A percentile compares a stretch with the other conserved stretches of the same genome.
Conservation (phyloP, 257 asterid genomes). For the Linaria vulgaris region DNA sequence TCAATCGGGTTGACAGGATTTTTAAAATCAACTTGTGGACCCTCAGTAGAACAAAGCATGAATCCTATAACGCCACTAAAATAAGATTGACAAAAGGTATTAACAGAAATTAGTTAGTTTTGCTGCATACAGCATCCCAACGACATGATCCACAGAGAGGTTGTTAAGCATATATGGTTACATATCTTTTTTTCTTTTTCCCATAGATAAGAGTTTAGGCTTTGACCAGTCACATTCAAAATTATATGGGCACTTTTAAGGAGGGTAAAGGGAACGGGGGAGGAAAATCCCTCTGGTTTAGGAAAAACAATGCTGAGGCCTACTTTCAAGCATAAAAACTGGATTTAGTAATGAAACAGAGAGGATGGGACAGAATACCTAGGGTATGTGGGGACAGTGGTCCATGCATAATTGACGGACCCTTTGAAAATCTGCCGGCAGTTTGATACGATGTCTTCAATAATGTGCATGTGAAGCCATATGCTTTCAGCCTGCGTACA, state of each 20-base stretch:
- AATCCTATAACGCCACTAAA: conserved; percentile 41
- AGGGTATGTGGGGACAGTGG: conserved; percentile 96
- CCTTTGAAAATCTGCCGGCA: conserved; percentile 95
- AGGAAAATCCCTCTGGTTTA: no score
- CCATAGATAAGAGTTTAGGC: no score
- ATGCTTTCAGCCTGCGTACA: conserved; percentile 99
- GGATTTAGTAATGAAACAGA: background rate
- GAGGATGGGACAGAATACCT: conserved; percentile 43
- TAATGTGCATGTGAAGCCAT: conserved; percentile 99
- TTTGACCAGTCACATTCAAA: no score
- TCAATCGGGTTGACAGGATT: conserved; percentile 36
- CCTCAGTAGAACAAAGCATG: conserved; percentile 43
- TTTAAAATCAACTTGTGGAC: conserved; percentile 38
- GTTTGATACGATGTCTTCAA: conserved; percentile 78
- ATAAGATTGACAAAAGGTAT: conserved; percentile 7
- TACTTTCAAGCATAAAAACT: background rate
- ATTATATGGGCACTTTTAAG: no score
- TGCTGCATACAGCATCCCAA: background rate
- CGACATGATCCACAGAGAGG: no score
- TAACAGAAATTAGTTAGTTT: background rate
- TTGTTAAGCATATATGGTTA: no score
- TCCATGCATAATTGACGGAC: conserved; percentile 97
- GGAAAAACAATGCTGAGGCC: background rate
- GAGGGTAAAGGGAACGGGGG: no score
- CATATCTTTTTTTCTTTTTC: no score